These are phyloP conservation scores for Adansonia gregorii DNA, from an alignment of 441 rosid genomes.

Conservation along the genomic window DNA sequence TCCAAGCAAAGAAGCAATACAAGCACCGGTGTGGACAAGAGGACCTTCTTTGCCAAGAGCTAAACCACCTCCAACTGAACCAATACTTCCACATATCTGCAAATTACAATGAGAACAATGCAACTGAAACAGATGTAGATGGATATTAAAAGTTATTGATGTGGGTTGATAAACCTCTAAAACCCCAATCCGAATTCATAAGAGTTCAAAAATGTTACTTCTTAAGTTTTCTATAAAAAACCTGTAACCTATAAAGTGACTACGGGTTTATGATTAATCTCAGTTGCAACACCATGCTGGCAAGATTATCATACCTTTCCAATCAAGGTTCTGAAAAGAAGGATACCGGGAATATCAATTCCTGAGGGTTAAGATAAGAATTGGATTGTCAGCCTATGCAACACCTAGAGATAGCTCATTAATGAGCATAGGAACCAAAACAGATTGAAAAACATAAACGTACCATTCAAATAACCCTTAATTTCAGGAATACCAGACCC, in stretches of 20 bases:
- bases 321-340: constrained; percentile 92
- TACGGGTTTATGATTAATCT: background rate
- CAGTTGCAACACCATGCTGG: constrained; percentile 8
- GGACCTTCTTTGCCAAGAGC: constrained; percentile 99
- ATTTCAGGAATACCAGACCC: constrained; percentile 99
- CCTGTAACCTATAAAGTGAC: background rate
- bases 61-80: constrained; percentile 98
- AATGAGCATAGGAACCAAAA: background rate
- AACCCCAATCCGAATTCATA: constrained; percentile 7
- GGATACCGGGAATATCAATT: constrained; percentile 85
- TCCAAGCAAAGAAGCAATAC: constrained; percentile 96
- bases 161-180: background rate
- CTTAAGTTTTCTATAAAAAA: background rate
- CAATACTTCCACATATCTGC: constrained; percentile 98
- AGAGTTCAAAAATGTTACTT: background rate
- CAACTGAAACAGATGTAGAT: constrained; percentile 17
- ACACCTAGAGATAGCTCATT: constrained; percentile 4
- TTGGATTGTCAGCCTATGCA: background rate
- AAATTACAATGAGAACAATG: constrained; percentile 31
- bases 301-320: constrained; percentile 73
- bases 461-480: constrained; percentile 89
- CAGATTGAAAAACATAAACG: background rate
- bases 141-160: background rate
- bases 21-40: constrained; percentile 96
- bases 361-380: constrained; percentile 47